Conservation (phyloP, 2,329 filamentous ascomycete species). For the Kalaharituber pfeilii region DNA sequence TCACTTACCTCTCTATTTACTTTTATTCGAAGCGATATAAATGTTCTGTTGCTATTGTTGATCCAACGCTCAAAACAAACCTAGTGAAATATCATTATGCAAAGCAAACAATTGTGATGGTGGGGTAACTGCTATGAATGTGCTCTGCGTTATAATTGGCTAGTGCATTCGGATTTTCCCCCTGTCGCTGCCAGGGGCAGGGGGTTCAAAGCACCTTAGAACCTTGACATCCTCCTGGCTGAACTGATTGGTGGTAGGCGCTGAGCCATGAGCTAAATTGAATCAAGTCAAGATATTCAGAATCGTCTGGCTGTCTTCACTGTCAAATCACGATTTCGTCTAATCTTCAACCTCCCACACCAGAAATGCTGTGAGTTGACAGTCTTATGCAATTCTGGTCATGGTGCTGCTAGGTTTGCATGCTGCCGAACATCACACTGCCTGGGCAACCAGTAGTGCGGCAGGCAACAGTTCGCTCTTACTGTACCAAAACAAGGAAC, state of each 20-base stretch:
- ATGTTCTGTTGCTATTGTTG: no score
- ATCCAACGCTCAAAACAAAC: not conserved
- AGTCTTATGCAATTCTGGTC: not conserved
- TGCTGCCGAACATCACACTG: not conserved
- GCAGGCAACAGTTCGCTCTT: not conserved
- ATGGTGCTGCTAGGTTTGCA: conserved; percentile 1
- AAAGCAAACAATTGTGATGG: not conserved
- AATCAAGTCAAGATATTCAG: not conserved
- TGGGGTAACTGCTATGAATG: not conserved
- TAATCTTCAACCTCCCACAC: not conserved
- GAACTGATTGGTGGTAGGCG: not conserved
- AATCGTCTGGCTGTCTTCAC: not conserved
- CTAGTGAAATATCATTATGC: not conserved
- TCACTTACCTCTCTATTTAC: no score
- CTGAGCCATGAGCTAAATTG: not conserved
- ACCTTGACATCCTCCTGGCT: not conserved
- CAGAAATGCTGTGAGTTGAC: not conserved
- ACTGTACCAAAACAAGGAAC: not conserved
- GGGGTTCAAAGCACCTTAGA: not conserved
- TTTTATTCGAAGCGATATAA: no score
- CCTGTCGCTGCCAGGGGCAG: not conserved
- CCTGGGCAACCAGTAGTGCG: not conserved
- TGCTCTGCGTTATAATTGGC: not conserved
- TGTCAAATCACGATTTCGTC: conserved; percentile 2
- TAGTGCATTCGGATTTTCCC: not conserved